Evolutionary conservation across 2,329 filamentous ascomycete species (phyloP).

Genomic region (Colletotrichum coccodes): DNA sequence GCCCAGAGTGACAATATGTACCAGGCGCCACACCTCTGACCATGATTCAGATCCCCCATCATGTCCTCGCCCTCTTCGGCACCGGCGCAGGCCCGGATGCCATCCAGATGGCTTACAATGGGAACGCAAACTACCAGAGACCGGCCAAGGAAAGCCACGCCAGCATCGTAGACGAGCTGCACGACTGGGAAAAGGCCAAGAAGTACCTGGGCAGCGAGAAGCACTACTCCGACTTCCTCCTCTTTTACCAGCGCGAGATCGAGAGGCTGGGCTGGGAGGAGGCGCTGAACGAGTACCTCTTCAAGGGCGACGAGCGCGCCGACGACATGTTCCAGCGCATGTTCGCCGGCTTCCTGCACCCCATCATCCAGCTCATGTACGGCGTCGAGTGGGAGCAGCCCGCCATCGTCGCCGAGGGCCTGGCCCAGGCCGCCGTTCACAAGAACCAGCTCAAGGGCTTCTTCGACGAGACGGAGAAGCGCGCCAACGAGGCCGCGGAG

Average conservation of each 20-base stretch:
- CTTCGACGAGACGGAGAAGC: constrained; percentile 63
- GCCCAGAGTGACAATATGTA: constrained; percentile 6
- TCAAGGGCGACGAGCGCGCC: constrained; percentile 71
- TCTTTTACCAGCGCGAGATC: constrained; percentile 82
- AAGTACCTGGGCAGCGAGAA: constrained; percentile 69
- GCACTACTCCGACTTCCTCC: constrained; percentile 78
- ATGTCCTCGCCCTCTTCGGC: constrained; percentile 80
- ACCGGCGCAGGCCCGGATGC: constrained; percentile 71
- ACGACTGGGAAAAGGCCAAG: constrained; percentile 64
- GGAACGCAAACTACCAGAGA: constrained; percentile 75
- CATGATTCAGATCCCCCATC: constrained; percentile 69
- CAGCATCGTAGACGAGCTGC: constrained; percentile 63
- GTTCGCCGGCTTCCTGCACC: constrained; percentile 78
- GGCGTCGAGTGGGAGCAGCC: constrained; percentile 86
- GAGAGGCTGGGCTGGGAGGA: constrained; percentile 69
- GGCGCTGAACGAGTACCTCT: constrained; percentile 74
- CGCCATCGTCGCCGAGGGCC: constrained; percentile 80
- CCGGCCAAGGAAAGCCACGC: constrained; percentile 57
- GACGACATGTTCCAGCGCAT: constrained; percentile 77
- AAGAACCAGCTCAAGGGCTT: constrained; percentile 63
- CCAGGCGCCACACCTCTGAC: not conserved
- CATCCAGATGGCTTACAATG: constrained; percentile 72
- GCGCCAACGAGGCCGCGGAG: constrained; percentile 44
- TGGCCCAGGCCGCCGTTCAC: constrained; percentile 82
- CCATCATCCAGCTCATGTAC: constrained; percentile 86